Percentiles rank a stretch among this genome's conserved stretches.
Evolutionary conservation across 2,329 filamentous ascomycete species (phyloP).

Genomic region (Trichoderma semiorbis): DNA sequence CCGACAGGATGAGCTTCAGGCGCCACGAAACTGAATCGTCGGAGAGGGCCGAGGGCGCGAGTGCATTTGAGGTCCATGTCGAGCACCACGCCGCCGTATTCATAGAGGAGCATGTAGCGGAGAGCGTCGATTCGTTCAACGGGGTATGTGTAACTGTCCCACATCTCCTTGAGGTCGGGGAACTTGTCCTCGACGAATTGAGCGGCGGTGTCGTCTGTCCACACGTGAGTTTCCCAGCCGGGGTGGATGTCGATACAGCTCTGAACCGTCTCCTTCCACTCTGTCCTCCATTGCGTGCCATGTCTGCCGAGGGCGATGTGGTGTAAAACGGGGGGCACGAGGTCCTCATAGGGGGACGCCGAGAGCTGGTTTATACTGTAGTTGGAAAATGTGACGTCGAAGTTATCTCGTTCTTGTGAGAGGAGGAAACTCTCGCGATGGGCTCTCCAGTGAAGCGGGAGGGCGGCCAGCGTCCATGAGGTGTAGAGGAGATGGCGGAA

Average conservation of each 20-base stretch:
- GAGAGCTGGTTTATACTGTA: conserved; percentile 30
- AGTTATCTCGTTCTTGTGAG: conserved; percentile 27
- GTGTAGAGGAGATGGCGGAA: conserved; percentile 25
- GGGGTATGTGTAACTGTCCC: conserved; percentile 57
- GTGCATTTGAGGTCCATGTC: conserved; percentile 35
- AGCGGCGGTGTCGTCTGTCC: conserved; percentile 23
- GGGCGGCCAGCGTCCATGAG: conserved; percentile 29
- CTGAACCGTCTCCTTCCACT: conserved; percentile 32
- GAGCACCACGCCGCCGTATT: conserved; percentile 33
- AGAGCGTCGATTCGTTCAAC: conserved; percentile 70
- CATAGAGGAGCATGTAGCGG: conserved; percentile 48
- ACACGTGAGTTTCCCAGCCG: conserved; percentile 30
- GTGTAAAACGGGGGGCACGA: conserved; percentile 34
- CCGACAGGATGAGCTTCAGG: conserved; percentile 39
- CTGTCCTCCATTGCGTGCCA: conserved; percentile 23
- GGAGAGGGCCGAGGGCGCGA: conserved; percentile 37
- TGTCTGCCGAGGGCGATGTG: conserved; percentile 30
- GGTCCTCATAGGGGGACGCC: conserved; percentile 29
- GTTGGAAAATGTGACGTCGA: conserved; percentile 34
- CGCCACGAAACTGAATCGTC: conserved; percentile 40
- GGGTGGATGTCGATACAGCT: conserved; percentile 34
- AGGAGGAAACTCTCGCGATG: conserved; percentile 28
- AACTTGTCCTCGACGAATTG: conserved; percentile 23
- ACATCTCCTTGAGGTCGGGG: conserved; percentile 35
- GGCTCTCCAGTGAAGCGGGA: conserved; percentile 28